Conservation (phyloP, 257 asterid species). For the Solanum dulcamara region DNA sequence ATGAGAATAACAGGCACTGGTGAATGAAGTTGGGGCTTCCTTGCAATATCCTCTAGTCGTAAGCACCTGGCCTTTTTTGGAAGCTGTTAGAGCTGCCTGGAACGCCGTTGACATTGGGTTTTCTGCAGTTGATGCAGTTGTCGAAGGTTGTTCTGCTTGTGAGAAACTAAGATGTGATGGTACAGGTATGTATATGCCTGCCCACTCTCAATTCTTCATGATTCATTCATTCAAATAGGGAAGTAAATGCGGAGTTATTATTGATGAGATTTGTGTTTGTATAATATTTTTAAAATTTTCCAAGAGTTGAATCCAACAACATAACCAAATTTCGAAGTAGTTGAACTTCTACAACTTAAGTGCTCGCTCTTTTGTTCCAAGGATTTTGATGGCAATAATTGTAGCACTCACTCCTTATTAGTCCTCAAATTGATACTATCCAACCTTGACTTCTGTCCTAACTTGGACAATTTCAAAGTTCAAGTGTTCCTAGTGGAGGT, state of each 20-base stretch:
- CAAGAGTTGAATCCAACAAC: background rate
- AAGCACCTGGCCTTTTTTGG: slow-evolving; percentile 95
- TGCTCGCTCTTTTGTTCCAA: background rate
- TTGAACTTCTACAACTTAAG: background rate
- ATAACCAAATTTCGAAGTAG: background rate
- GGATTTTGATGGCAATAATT: background rate
- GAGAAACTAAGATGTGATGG: slow-evolving; percentile 87
- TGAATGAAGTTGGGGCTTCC: slow-evolving; percentile 26
- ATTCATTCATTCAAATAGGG: background rate
- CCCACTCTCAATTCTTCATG: background rate
- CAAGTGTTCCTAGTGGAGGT: background rate
- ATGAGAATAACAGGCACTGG: slow-evolving; percentile 26
- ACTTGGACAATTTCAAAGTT: background rate
- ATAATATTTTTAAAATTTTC: background rate
- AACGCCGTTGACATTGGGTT: slow-evolving; percentile 39
- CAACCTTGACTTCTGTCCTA: background rate
- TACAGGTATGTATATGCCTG: slow-evolving; percentile 58
- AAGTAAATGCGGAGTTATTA: background rate
- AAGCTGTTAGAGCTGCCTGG: slow-evolving; percentile 95
- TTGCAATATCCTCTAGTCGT: slow-evolving; percentile 60
- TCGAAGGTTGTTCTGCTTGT: slow-evolving; percentile 86
- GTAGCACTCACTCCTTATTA: background rate
- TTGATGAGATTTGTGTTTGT: background rate
- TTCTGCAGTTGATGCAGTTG: slow-evolving; percentile 78
- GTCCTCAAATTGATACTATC: background rate